phyloP scores from a whole-genome alignment of 306 rosid genomes.

The Medicago arabica region DNA sequence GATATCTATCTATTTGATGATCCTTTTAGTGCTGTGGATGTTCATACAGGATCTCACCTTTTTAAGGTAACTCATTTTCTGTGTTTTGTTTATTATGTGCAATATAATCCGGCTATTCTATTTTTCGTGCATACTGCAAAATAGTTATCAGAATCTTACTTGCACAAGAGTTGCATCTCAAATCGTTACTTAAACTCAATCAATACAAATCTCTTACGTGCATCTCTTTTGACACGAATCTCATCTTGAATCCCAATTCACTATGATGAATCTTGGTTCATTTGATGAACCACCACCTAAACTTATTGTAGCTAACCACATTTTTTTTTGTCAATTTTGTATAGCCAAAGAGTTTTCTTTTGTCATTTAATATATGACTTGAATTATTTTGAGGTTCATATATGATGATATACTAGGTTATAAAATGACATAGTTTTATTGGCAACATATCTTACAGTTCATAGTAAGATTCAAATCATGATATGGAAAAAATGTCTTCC shows the following conservation, averaged over 20 bases:
- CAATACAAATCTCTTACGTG: neutral
- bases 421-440: no score
- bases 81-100: slow-evolving; percentile 26
- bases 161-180: neutral
- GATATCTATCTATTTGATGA: slow-evolving; percentile 92
- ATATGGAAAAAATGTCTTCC: neutral
- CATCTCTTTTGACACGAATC: neutral
- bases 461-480: neutral
- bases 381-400: neutral
- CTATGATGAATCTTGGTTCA: neutral
- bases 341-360: neutral
- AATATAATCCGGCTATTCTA: neutral
- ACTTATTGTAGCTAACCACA: neutral
- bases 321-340: neutral
- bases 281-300: neutral
- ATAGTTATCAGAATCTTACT: neutral
- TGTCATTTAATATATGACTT: neutral
- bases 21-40: slow-evolving; percentile 95
- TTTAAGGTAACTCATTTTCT: slow-evolving; percentile 58
- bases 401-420: neutral
- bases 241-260: neutral
- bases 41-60: slow-evolving; percentile 94
- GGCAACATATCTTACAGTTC: neutral
- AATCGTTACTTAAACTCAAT: neutral
- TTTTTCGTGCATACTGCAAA: neutral